Base-by-base conservation (phyloP, 805 yeast species). In the Ogataea degrootiae region DNA sequence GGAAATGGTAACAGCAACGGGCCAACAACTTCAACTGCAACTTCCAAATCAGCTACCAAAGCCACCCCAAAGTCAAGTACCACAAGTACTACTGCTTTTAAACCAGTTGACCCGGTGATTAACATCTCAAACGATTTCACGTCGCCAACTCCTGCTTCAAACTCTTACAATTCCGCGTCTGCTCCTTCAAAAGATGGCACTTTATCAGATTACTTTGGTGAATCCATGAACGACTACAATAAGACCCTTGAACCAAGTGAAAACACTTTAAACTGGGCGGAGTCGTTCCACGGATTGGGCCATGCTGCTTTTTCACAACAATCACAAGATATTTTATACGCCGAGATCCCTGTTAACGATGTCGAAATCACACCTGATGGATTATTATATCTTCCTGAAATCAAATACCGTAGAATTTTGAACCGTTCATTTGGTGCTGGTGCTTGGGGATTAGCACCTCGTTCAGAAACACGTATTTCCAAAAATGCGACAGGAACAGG, bases 301-400 rank as follows among this genome's bases (percentile, higher is more conserved):
- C 69, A 80, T 3, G 79, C 74, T n/a, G 84, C 97, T 1, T 92
- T 94, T 59, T 68, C 82, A 4, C 72, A 72, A 15, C 78, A 79
- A 37, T 73, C 82, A 0, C 82, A 80, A 46, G 76, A 77, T 23
- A 72, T 79, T n/a, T 69, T 94, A 16, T 62, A 81, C 45, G 78
- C 83, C 6, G 78, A 83, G 0, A 61, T 94, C n/a, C 76, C 74
- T 0, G 74, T 79, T 6, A 75, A 75, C 26, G 97, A 92, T 56
- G 82, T 94, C 44, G 99, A 94, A 64, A 85, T 94, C 54, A 94
- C 92, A 51, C 98, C 98, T 0, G 99, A 94, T 65, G 98, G 98
- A 15, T 71, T 94, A 43, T 66, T 94, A 7, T 94, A 88, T 59
- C 71, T 94, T 41, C 99, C 99, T 0, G 99, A 94, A 65, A 94